Conservation (phyloP, 2,329 filamentous ascomycete species). For the Sporothrix phasma region DNA sequence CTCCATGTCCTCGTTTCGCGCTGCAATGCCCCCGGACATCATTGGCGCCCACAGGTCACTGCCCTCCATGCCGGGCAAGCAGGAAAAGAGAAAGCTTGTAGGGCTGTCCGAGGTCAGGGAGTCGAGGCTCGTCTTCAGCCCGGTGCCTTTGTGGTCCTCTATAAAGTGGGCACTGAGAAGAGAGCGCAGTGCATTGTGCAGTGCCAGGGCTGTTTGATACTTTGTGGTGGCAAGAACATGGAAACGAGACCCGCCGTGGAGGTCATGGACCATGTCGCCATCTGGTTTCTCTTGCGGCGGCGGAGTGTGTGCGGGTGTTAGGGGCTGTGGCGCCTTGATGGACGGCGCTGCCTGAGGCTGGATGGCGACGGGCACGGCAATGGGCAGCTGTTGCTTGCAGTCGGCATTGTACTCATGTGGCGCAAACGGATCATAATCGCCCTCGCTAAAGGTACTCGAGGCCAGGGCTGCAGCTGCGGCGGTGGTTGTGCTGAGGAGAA, state of each 20-base stretch:
- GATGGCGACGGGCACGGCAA: not conserved
- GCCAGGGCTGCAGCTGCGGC: conserved; percentile 12
- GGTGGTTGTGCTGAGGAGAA: not conserved
- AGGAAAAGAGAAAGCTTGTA: conserved; percentile 37
- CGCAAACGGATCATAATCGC: conserved; percentile 40
- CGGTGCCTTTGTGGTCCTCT: conserved; percentile 17
- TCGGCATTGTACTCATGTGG: conserved; percentile 13
- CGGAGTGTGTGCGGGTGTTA: conserved; percentile 21
- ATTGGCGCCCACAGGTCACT: conserved; percentile 41
- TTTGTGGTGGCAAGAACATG: conserved; percentile 34
- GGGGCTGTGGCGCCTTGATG: conserved; percentile 13
- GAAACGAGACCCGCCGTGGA: conserved; percentile 25
- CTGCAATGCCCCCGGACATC: conserved; percentile 28
- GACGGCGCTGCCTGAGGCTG: not conserved
- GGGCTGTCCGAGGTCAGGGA: not conserved
- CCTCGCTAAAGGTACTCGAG: conserved; percentile 11
- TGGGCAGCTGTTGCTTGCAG: not conserved
- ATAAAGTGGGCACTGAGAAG: conserved; percentile 43
- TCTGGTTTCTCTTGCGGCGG: conserved; percentile 24
- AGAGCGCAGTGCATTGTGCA: conserved; percentile 49
- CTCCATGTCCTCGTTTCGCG: not conserved
- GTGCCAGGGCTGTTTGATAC: conserved; percentile 38
- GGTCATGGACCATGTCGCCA: not conserved
- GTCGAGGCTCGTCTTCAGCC: not conserved
- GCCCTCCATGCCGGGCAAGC: conserved; percentile 39